Base-by-base conservation (phyloP, 352 stramenopile species). In the Phytophthora uliginosa region DNA sequence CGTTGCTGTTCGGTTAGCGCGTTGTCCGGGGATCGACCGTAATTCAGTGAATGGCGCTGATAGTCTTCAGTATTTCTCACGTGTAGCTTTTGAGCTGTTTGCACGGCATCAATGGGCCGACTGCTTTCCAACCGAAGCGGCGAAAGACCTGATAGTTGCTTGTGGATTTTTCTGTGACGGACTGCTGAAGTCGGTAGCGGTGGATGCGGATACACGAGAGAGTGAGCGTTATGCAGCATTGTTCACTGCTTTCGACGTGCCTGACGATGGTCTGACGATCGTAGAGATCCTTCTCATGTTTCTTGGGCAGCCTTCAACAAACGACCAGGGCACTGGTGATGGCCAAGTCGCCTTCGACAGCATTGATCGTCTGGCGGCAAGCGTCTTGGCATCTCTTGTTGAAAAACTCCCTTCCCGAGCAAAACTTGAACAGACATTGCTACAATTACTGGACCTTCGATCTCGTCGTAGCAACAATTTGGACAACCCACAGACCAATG, bases 11-110 rank as follows among this genome's bases (percentile, higher is more conserved):
- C 40, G 63, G 48, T 51, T 76, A 15, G 51, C 56, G 3, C 63
- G 69, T 5, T 63, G 56, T 20, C 52, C 69, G 4, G 45, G 28
- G 52, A 4, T 36, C 22, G 42, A 12, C 5, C 48, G 45, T 7
- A 22, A 59, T 22, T 4, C 33, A 7, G 17, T 48, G 1, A 40
- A 45, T 7, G 18, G 36, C 15, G 34, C 47, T 17, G 18, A 50
- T 38, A 47, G 22, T 4, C 56, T 76, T 1, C 3, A 20, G 0
- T 33, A 72, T n/a, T 76, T 72, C n/a, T 72, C 69, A 3, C 63
- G 63, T 31, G 45, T 76, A 13, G 53, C 63, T 8, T 76, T 63
- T 9, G 69, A 76, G 42, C 7, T 76, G 6, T 76, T 72, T 34
- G 45, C 50, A 7, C 28, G 51, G 12, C 69, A 40, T 7, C 24